A percentile compares a stretch with the other conserved stretches of the same genome.
phyloP scores from a whole-genome alignment of 768 basidiomycete species.

The Lentinula guzmanii region DNA sequence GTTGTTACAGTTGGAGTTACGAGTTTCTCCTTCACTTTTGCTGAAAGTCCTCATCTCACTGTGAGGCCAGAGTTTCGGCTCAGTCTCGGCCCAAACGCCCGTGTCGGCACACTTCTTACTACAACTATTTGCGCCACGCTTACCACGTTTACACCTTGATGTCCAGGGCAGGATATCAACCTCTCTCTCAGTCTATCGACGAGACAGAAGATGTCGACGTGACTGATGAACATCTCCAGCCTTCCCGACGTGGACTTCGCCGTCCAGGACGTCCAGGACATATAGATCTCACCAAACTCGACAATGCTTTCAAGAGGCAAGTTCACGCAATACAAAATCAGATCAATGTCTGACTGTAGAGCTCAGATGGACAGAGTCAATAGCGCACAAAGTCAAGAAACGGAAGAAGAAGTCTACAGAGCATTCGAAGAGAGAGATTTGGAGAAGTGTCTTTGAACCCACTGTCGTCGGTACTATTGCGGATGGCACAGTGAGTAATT shows the following conservation, averaged over 20 bases:
- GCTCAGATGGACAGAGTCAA: constrained; percentile 77
- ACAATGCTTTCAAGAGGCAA: constrained; percentile 78
- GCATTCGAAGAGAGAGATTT: constrained; percentile 65
- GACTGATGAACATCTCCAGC: constrained; percentile 17
- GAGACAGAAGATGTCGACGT: constrained; percentile 35
- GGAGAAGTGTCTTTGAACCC: constrained; percentile 78
- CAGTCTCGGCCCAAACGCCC: no score
- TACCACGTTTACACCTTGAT: constrained; percentile 3
- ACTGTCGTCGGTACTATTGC: constrained; percentile 30
- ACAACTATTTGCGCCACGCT: background rate
- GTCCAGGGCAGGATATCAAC: constrained; percentile 34
- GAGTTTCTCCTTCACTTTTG: no score
- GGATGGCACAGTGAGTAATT: constrained; percentile 30
- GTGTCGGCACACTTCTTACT: no score
- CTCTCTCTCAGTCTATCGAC: constrained; percentile 33
- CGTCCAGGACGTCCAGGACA: constrained; percentile 46
- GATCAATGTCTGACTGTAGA: background rate
- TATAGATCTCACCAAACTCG: constrained; percentile 76
- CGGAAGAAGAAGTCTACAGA: constrained; percentile 64
- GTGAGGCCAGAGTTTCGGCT: no score
- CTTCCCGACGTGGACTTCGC: constrained; percentile 24
- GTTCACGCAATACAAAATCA: constrained; percentile 8
- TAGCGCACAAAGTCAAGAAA: constrained; percentile 81
- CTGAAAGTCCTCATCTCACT: no score
- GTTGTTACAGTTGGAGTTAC: no score